Evolutionary conservation across 1,139 yeast species (phyloP), one percentile per base, ranked within the genome.

Genomic region (Tardiomyces depauwii): DNA sequence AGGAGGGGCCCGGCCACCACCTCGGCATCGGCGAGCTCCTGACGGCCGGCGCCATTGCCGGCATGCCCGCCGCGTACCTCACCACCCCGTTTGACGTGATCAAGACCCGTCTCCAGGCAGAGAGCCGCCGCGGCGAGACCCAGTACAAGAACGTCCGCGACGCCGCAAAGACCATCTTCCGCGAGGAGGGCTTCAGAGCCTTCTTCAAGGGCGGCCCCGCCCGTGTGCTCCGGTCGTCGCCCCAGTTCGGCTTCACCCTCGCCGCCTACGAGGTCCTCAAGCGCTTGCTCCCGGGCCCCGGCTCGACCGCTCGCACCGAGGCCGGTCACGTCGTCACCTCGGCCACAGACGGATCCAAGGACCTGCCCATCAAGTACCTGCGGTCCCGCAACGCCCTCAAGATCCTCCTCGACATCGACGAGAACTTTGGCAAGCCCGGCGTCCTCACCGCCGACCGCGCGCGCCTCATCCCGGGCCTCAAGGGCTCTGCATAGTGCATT

Each of bases 171-270:
- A 77, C 85, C 10, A 88, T 91, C 48, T 64, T 80, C 56, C 76
- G 68, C 57, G 95, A 87, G 62, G 98, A 91, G 68, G 82, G 85
- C 12, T 68, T 75, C 55, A 65, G 73, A 51, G 95, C 96, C 13
- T 85, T 91, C 64, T 91, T 89, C 73, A 91, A 89, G 71, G 98
- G 98, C 58, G 95, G 97, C 40, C 77, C 91, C 52, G 97, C 98
- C 6, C 78, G 98, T 66, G 89, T 91, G 42, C 72, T 89, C 59
- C 78, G 97, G 67, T 89, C 97, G 5, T 88, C 96, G 2, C 98
- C 98, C 18, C 98, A 91, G 67, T 91, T 91, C 64, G 98, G 97
- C 47, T 89, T 91, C 67, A 91, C 98, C 12, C 76, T 91, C 58
- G 98, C 97, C 13, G 91, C 96, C 27, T 91, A 91, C 66, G 98